Conservation (phyloP, 2,329 filamentous ascomycete genomes). For the Pseudocercospora musae region DNA sequence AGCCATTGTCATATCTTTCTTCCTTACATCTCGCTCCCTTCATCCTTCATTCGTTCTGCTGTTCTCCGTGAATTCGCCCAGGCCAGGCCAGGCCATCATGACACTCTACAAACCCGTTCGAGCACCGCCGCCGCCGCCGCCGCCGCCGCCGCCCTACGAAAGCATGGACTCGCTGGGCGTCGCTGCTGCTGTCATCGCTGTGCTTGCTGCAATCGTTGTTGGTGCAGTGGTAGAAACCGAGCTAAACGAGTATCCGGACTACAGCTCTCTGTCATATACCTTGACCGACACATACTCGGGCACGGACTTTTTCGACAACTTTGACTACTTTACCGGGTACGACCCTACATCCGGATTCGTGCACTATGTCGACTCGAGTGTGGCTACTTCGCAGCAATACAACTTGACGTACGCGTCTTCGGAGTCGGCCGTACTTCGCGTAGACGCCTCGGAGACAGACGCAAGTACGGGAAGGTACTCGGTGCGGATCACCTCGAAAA, state of each 20-base stretch:
- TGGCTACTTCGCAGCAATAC: slow-evolving; percentile 24
- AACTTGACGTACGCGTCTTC: slow-evolving; percentile 33
- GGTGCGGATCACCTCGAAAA: slow-evolving; percentile 37
- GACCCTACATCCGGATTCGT: slow-evolving; percentile 53
- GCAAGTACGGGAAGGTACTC: slow-evolving; percentile 33
- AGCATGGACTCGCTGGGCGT: slow-evolving; percentile 16
- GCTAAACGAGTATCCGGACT: slow-evolving; percentile 28
- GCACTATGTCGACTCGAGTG: slow-evolving; percentile 39
- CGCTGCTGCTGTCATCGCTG: slow-evolving; percentile 14
- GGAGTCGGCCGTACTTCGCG: slow-evolving; percentile 27
- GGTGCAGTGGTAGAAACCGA: slow-evolving; percentile 29
- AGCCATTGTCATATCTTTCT: background rate
- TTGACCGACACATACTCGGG: slow-evolving; percentile 39
- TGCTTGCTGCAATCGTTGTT: slow-evolving; percentile 28
- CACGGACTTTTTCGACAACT: slow-evolving; percentile 47
- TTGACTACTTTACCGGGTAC: slow-evolving; percentile 47
- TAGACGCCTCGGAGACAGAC: slow-evolving; percentile 29
- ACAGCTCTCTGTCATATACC: slow-evolving; percentile 28
- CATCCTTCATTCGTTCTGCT: background rate
- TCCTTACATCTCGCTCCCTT: background rate
- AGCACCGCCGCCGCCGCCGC: slow-evolving; percentile 13
- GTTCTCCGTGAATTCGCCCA: background rate
- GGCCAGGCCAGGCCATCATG: background rate
- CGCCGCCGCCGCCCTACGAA: slow-evolving; percentile 14
- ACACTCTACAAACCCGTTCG: background rate